Conservation (phyloP, 805 yeast genomes). For the Wickerhamiella kurtzmanii region DNA sequence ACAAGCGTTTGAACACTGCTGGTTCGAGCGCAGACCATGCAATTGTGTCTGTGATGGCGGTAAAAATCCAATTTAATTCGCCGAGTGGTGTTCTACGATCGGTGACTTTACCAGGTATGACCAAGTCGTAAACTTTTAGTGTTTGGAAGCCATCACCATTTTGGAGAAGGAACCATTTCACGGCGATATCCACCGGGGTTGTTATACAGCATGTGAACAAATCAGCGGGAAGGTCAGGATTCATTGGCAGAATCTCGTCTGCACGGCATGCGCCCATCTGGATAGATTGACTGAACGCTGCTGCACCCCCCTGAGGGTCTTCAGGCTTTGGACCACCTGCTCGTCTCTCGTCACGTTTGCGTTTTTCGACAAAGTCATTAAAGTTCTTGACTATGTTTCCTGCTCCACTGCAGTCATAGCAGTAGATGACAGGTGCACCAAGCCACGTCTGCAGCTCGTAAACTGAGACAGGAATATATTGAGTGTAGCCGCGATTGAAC, state of each 20-base stretch:
- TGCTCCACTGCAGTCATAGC: slow-evolving; percentile 87
- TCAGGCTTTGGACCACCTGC: slow-evolving; percentile 31
- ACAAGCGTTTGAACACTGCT: slow-evolving; percentile 74
- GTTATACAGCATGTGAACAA: slow-evolving; percentile 90
- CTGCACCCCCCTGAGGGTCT: slow-evolving; percentile 40
- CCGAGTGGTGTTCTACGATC: slow-evolving; percentile 94
- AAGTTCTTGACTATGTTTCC: slow-evolving; percentile 86
- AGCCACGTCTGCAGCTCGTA: slow-evolving; percentile 93
- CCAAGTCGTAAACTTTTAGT: slow-evolving; percentile 32
- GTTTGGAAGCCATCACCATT: slow-evolving; percentile 33
- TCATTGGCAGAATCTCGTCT: slow-evolving; percentile 78
- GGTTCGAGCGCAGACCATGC: slow-evolving; percentile 92
- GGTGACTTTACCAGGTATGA: slow-evolving; percentile 79
- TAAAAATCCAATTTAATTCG: slow-evolving; percentile 92
- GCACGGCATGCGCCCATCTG: slow-evolving; percentile 88
- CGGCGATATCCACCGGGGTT: slow-evolving; percentile 87
- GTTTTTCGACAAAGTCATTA: slow-evolving; percentile 75
- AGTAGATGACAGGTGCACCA: slow-evolving; percentile 94
- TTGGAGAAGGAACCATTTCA: slow-evolving; percentile 81
- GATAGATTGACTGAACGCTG: slow-evolving; percentile 69
- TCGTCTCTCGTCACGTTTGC: slow-evolving; percentile 46
- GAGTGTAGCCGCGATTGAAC: slow-evolving; percentile 91
- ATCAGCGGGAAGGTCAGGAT: slow-evolving; percentile 92
- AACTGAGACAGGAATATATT: slow-evolving; percentile 90
- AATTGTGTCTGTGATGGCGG: slow-evolving; percentile 94